phyloP scores from a whole-genome alignment of 306 rosid genomes.

The Aeschynomene evenia region DNA sequence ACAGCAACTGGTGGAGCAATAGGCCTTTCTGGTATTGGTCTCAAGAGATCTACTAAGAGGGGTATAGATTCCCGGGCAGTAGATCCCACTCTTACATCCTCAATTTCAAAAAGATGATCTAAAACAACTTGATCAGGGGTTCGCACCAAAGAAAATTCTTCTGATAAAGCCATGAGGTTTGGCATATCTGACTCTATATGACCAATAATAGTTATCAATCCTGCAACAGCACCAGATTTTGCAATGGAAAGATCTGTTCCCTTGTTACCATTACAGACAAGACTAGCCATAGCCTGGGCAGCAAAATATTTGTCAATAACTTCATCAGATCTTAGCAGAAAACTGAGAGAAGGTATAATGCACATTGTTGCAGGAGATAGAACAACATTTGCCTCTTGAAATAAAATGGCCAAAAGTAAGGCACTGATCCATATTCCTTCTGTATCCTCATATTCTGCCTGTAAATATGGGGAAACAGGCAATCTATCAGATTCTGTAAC shows the following conservation, averaged over 20 bases:
- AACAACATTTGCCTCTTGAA: slow-evolving; percentile 71
- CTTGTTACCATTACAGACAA: slow-evolving; percentile 70
- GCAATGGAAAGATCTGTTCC: slow-evolving; percentile 83
- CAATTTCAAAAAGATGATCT: slow-evolving; percentile 79
- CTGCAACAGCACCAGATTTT: slow-evolving; percentile 89
- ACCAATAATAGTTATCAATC: slow-evolving; percentile 79
- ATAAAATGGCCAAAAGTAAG: slow-evolving; percentile 79
- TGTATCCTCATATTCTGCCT: slow-evolving; percentile 84
- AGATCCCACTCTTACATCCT: slow-evolving; percentile 84
- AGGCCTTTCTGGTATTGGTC: slow-evolving; percentile 94
- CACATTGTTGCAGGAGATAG: slow-evolving; percentile 63
- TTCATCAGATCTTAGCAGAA: slow-evolving; percentile 82
- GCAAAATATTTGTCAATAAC: slow-evolving; percentile 81
- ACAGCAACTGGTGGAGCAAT: slow-evolving; percentile 92
- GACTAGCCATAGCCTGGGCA: slow-evolving; percentile 96
- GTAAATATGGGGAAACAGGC: slow-evolving; percentile 29
- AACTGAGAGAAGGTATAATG: slow-evolving; percentile 76
- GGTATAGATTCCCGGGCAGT: slow-evolving; percentile 87
- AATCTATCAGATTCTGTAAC: slow-evolving; percentile 35
- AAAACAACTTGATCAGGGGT: slow-evolving; percentile 92
- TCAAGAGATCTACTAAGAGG: slow-evolving; percentile 89
- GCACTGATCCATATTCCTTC: slow-evolving; percentile 93
- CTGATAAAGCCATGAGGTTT: slow-evolving; percentile 66
- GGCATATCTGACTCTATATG: slow-evolving; percentile 71
- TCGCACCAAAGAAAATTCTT: slow-evolving; percentile 72